These are phyloP conservation scores for Aspergillus melleus DNA, from an alignment of 2,329 filamentous ascomycete genomes.

Conservation along the genomic window DNA sequence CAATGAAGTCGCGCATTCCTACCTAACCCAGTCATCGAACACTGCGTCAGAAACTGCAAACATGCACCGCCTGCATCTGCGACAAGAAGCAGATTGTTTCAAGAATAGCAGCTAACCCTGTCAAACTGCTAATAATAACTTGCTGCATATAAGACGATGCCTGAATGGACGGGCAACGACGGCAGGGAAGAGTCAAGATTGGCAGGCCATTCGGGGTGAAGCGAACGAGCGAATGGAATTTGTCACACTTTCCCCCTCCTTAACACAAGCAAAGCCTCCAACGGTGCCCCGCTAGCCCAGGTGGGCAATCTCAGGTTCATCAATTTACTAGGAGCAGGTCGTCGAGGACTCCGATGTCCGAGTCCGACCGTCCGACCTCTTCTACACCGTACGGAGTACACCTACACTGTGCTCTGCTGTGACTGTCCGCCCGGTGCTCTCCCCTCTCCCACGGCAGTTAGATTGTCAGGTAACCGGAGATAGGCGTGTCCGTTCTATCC, in stretches of 20 bases:
- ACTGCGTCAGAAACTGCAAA: not conserved
- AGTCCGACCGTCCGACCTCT: not conserved
- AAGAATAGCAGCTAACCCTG: not conserved
- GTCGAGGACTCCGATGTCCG: not conserved
- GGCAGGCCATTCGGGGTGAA: not conserved
- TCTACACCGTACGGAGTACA: no score
- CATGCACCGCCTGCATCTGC: not conserved
- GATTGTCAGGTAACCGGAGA: not conserved
- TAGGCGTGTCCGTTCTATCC: not conserved
- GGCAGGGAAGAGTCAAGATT: not conserved
- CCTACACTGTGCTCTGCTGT: not conserved
- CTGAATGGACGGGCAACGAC: not conserved
- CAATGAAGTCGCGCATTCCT: not conserved
- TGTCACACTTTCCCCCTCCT: constrained; percentile 1
- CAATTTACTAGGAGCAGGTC: not conserved
- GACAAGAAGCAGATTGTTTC: not conserved
- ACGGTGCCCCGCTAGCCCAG: constrained; percentile 7
- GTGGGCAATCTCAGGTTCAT: not conserved
- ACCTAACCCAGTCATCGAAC: not conserved
- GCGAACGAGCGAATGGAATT: constrained; percentile 2
- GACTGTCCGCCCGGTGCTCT: not conserved
- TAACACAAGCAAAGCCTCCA: constrained; percentile 3
- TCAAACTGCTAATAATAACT: not conserved
- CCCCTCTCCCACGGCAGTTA: not conserved
- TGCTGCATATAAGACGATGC: not conserved